phyloP scores from a whole-genome alignment of 176 grass and related monocot genomes.

The Rhynchospora pubera region DNA sequence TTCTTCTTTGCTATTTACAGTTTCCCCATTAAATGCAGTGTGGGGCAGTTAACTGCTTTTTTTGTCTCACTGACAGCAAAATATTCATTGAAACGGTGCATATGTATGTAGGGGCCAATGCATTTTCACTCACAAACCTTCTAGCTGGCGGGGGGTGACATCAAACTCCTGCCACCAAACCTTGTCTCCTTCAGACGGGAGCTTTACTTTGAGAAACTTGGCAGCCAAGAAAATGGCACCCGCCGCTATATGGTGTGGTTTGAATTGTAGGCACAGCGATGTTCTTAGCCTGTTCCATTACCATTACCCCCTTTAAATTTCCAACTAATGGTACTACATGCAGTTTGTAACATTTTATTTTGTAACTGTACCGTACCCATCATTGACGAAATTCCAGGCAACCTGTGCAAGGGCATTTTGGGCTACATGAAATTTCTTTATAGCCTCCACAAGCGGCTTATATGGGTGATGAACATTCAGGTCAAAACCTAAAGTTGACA shows the following conservation, averaged over 20 bases:
- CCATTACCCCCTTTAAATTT: slow-evolving; percentile 47
- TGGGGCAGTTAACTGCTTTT: background rate
- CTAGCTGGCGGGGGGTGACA: slow-evolving; percentile 82
- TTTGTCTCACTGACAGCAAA: background rate
- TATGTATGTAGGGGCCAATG: slow-evolving; percentile 4
- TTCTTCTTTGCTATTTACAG: background rate
- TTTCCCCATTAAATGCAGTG: background rate
- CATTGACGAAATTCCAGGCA: slow-evolving; percentile 99
- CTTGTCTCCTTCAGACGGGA: slow-evolving; percentile 89
- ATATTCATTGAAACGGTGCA: background rate
- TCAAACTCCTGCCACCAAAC: slow-evolving; percentile 99
- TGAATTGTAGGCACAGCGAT: slow-evolving; percentile 92
- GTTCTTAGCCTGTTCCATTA: slow-evolving; percentile 77
- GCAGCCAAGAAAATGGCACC: slow-evolving; percentile 94
- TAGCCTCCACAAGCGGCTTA: slow-evolving; percentile 86
- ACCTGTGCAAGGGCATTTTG: slow-evolving; percentile 94
- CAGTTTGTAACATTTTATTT: slow-evolving; percentile 36
- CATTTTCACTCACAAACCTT: slow-evolving; percentile 66
- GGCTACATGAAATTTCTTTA: slow-evolving; percentile 85
- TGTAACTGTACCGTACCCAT: slow-evolving; percentile 80
- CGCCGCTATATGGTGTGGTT: slow-evolving; percentile 92
- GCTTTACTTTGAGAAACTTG: slow-evolving; percentile 96
- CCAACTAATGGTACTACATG: slow-evolving; percentile 22
- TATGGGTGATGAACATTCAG: slow-evolving; percentile 84
- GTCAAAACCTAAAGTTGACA: slow-evolving; percentile 82